These are phyloP conservation scores for Celoporthe dispersa DNA, from an alignment of 2,329 filamentous ascomycete species.

Conservation along the genomic window DNA sequence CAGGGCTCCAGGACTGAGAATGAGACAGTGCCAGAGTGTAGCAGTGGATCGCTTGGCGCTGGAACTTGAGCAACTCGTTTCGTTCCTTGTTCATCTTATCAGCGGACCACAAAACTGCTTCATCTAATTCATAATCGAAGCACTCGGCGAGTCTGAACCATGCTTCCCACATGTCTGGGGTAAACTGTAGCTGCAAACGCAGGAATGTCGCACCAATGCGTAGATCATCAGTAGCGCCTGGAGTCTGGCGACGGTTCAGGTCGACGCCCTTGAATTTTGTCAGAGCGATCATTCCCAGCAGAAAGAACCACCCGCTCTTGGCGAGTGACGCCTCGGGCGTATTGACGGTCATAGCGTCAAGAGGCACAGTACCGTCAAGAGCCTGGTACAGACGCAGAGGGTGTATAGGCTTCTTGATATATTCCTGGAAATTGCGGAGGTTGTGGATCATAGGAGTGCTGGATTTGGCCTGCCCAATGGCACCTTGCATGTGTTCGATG, in stretches of 20 bases:
- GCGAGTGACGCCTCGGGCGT: constrained; percentile 73
- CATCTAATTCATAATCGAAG: constrained; percentile 86
- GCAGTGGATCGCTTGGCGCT: constrained; percentile 83
- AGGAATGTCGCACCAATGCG: constrained; percentile 81
- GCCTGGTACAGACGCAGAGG: constrained; percentile 79
- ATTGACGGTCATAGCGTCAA: constrained; percentile 73
- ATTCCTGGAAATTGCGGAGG: constrained; percentile 78
- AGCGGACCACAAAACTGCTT: constrained; percentile 84
- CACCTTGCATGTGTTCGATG: constrained; percentile 91
- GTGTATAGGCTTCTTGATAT: constrained; percentile 82
- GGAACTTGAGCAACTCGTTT: constrained; percentile 72
- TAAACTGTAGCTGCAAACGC: constrained; percentile 81
- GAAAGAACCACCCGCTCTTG: constrained; percentile 86
- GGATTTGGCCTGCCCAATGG: constrained; percentile 78
- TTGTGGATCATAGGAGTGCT: constrained; percentile 86
- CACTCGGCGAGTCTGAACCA: constrained; percentile 90
- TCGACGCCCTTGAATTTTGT: constrained; percentile 78
- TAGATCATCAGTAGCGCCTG: constrained; percentile 81
- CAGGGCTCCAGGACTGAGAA: constrained; percentile 54
- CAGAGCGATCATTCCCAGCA: constrained; percentile 85
- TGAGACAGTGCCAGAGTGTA: constrained; percentile 66
- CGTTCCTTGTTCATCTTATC: constrained; percentile 90
- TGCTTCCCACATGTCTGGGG: constrained; percentile 81
- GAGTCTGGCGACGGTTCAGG: constrained; percentile 74
- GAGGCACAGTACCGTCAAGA: constrained; percentile 75